Base-by-base conservation (phyloP, 1,284 basidiomycete genomes). In the Melampsora medusae region DNA sequence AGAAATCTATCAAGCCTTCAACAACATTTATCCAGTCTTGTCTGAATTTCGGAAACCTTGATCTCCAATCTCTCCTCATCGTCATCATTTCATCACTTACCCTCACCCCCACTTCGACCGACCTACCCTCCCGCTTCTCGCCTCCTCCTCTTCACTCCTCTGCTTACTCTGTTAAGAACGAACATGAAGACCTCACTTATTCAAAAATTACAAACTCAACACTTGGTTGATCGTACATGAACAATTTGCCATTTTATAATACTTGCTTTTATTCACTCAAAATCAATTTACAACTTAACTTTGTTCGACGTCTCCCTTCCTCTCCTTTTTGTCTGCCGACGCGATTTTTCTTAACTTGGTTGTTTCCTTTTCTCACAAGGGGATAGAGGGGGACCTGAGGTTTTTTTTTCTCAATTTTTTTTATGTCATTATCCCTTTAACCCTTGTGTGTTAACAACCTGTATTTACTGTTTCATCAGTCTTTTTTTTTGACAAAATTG, bases 1-100 rank as follows among this genome's bases (percentile, higher is more conserved):
- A 86, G 97, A 99, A 88, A 99, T 99, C 80, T 99, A 99, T 84
- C 93, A 92, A 77, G 97, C 97, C 53, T 99, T 99, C 89, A 97
- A 97, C 86, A 93, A 93, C 78, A 99, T 99, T 80, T 97, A 98
- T 77, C 84, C 84, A 22, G 84, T 85, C n/a, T 77, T 85, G 78
- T 81, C 82, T 77, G 84, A 85, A 78, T 85, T 83, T 82, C 81
- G 82, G 73, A 80, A 80, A 33, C 67, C 74, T 68, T 69, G 28
- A 59, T 33, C 22, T 22, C 6, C 22, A 56, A 35, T 7, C 14
- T 28, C 25, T 56, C 25, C 19, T 56, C 53, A 19, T 56, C 6
- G 10, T 56, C 25, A 56, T 56, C 53, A 22, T 14, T 14, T 56
- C 53, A 9, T n/a, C 17, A 4, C 53, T 7, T 35, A n/a, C 33